A percentile compares a stretch with the other conserved stretches of the same genome.
These are phyloP conservation scores for Luvunga scandens DNA, from an alignment of 345 rosid species.

Conservation along the genomic window DNA sequence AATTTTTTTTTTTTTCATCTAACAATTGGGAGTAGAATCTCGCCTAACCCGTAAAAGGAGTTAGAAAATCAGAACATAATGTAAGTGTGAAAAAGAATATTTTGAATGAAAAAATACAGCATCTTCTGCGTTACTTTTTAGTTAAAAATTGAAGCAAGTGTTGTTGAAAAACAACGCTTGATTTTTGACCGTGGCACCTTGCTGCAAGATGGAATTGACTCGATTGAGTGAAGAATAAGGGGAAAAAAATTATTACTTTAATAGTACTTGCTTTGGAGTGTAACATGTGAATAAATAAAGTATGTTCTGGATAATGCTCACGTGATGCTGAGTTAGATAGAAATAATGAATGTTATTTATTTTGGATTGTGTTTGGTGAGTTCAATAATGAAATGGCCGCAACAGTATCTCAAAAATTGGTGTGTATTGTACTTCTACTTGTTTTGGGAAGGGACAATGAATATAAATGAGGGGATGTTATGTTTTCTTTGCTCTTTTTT, in stretches of 20 bases:
- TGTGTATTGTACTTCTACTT: neutral
- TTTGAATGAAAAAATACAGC: neutral
- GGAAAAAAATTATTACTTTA: neutral
- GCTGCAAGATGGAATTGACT: neutral
- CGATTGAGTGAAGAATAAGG: no score
- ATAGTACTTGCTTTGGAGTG: neutral
- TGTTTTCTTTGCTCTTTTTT: neutral
- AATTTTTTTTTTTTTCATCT: no score
- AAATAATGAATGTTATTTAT: neutral
- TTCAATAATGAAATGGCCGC: neutral
- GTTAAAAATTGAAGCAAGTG: neutral
- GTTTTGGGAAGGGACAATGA: constrained; percentile 1
- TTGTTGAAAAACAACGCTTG: neutral
- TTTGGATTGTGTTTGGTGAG: neutral
- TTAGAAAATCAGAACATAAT: neutral
- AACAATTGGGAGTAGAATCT: neutral
- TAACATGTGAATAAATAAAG: neutral
- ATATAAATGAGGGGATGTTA: neutral
- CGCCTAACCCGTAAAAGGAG: neutral
- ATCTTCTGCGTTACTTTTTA: neutral
- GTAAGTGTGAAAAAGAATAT: constrained; percentile 11
- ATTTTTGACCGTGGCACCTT: neutral
- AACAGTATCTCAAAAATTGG: neutral
- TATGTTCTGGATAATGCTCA: neutral
- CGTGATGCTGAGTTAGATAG: neutral